phyloP scores from a whole-genome alignment of 164 flowering plant genomes.

The Dillenia turbinata region DNA sequence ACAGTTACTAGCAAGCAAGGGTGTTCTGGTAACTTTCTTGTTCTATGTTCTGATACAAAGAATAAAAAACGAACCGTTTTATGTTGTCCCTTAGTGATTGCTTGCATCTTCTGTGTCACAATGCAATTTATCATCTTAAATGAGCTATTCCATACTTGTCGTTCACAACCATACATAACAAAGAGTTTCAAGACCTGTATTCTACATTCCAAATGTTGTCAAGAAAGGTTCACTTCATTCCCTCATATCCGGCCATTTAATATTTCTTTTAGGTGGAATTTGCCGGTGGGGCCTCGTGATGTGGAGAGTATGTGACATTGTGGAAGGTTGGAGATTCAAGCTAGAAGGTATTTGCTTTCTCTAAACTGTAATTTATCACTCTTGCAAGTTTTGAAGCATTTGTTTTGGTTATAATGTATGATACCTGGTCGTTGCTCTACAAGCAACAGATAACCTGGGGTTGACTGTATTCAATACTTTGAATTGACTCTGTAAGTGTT shows the following conservation, averaged over 20 bases:
- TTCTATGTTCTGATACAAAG: no score
- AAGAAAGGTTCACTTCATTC: no score
- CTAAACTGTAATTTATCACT: neutral
- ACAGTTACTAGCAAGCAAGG: slow-evolving; percentile 86
- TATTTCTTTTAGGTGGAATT: slow-evolving; percentile 68
- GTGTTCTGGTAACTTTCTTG: slow-evolving; percentile 57
- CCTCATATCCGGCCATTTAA: neutral
- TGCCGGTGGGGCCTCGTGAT: slow-evolving; percentile 82
- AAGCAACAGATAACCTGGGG: no score
- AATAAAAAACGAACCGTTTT: neutral
- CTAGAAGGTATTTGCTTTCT: slow-evolving; percentile 62
- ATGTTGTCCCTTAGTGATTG: neutral
- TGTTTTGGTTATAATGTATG: neutral
- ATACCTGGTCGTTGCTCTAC: neutral
- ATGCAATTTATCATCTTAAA: no score
- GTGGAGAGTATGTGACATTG: slow-evolving; percentile 83
- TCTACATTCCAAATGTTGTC: no score
- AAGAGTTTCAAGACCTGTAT: no score
- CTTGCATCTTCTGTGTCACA: neutral
- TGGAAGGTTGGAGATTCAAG: slow-evolving; percentile 77
- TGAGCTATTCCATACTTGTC: no score
- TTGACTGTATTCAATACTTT: neutral
- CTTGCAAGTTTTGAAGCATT: neutral
- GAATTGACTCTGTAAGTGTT: neutral
- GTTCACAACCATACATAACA: no score